A percentile compares a stretch with the other conserved stretches of the same genome.
phyloP scores from a whole-genome alignment of 1,284 basidiomycete species.

The Rhodotorula sp. region DNA sequence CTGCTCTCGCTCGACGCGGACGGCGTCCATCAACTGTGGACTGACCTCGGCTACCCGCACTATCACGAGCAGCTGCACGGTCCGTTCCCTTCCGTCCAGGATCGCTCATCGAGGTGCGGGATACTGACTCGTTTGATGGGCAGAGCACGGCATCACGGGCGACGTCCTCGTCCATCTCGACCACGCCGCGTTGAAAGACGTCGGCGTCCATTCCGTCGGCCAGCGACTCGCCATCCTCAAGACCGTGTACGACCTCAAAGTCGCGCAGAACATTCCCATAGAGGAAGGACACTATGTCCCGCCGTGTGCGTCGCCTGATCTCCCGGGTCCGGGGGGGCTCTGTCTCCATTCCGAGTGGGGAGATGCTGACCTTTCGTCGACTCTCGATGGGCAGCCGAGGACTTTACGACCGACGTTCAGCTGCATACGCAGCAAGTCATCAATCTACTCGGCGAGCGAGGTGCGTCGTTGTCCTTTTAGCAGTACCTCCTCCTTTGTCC shows the following conservation, averaged over 20 bases:
- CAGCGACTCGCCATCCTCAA: constrained; percentile 84
- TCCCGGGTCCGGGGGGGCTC: not conserved
- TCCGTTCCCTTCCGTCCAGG: too few species aligned
- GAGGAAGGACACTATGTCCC: constrained; percentile 84
- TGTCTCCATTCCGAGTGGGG: not conserved
- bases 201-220: constrained; percentile 76
- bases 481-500: not conserved
- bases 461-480: constrained; percentile 14
- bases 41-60: constrained; percentile 70
- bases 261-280: constrained; percentile 75
- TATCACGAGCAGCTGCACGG: constrained; percentile 62
- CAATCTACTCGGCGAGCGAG: constrained; percentile 40
- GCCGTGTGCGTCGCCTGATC: constrained; percentile 45
- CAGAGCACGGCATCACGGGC: constrained; percentile 88
- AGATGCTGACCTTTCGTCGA: not conserved
- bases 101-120: too few species aligned
- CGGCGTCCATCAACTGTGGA: constrained; percentile 72
- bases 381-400: constrained; percentile 37
- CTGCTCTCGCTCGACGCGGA: constrained; percentile 78
- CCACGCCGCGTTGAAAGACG: constrained; percentile 72
- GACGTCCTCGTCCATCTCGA: constrained; percentile 80
- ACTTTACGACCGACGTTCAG: constrained; percentile 34
- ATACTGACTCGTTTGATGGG: too few species aligned
- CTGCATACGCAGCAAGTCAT: constrained; percentile 35
- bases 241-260: constrained; percentile 80